Percentiles rank a stretch among this genome's conserved stretches.
These are phyloP conservation scores for Handroanthus guayacan DNA, from an alignment of 257 asterid genomes.

Conservation along the genomic window DNA sequence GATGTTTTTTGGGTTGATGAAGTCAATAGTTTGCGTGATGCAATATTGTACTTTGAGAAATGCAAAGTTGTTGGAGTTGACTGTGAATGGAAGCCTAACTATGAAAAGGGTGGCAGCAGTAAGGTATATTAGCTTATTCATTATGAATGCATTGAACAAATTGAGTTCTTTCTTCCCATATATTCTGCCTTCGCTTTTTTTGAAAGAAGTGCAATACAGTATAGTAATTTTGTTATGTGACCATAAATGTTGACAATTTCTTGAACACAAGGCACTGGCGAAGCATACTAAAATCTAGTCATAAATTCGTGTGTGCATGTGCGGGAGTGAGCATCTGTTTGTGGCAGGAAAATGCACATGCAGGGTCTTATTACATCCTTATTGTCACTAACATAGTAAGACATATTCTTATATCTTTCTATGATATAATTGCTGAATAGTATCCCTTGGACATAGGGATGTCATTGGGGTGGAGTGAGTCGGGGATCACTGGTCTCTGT, in stretches of 20 bases:
- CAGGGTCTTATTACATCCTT: slow-evolving; percentile 9
- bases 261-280: slow-evolving; percentile 27
- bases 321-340: not conserved
- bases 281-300: not conserved
- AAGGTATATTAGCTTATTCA: slow-evolving; percentile 58
- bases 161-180: slow-evolving; percentile 2
- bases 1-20: slow-evolving; percentile 90
- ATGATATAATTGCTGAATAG: not conserved
- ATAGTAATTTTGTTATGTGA: not conserved
- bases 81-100: slow-evolving; percentile 97
- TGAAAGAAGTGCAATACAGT: not conserved
- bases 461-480: too few relatives aligned
- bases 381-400: not conserved
- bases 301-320: not conserved
- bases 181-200: slow-evolving; percentile 12
- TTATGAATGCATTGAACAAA: slow-evolving; percentile 21
- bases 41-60: slow-evolving; percentile 67
- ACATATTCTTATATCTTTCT: not conserved
- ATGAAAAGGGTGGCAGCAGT: slow-evolving; percentile 73
- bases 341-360: not conserved
- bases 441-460: not conserved
- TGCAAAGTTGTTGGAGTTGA: slow-evolving; percentile 91
- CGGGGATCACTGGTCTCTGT: too few relatives aligned
- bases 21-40: slow-evolving; percentile 57
- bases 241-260: not conserved